Percentiles rank a stretch among this genome's conserved stretches.
Evolutionary conservation across 495 filamentous ascomycete species (phyloP).

Genomic region (Astrothelium subdiscretum): DNA sequence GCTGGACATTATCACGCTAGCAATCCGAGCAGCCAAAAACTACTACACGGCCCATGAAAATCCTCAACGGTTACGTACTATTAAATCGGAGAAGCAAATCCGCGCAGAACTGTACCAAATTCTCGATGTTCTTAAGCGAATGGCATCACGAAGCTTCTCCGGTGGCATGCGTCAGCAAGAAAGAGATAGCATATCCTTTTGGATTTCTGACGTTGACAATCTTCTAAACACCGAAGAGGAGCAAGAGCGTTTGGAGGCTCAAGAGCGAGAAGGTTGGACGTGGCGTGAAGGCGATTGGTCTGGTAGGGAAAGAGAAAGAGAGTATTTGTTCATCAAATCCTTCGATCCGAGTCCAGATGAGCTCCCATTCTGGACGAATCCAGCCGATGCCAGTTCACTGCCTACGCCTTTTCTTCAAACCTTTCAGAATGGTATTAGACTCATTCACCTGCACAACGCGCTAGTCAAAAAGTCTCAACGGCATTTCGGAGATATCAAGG

Average conservation of each 20-base stretch:
- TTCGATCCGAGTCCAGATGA: slow-evolving; percentile 54
- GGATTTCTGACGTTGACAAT: slow-evolving; percentile 64
- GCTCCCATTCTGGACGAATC: slow-evolving; percentile 57
- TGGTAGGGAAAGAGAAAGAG: slow-evolving; percentile 62
- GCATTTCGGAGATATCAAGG: slow-evolving; percentile 82
- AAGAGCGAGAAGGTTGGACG: slow-evolving; percentile 59
- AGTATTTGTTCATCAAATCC: slow-evolving; percentile 51
- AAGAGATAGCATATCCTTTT: slow-evolving; percentile 53
- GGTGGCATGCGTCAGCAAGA: slow-evolving; percentile 70
- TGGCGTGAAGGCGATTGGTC: slow-evolving; percentile 80
- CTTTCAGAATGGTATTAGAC: slow-evolving; percentile 64
- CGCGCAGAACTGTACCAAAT: slow-evolving; percentile 71
- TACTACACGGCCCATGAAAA: slow-evolving; percentile 86
- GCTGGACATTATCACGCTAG: slow-evolving; percentile 81
- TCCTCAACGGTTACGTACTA: slow-evolving; percentile 68
- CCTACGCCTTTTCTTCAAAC: slow-evolving; percentile 67
- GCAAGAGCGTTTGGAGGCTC: slow-evolving; percentile 59
- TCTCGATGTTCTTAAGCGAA: slow-evolving; percentile 79
- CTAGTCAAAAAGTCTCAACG: slow-evolving; percentile 72
- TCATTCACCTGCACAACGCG: slow-evolving; percentile 82
- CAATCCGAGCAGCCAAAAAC: slow-evolving; percentile 85
- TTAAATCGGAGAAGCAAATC: slow-evolving; percentile 73
- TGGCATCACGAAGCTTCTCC: slow-evolving; percentile 80
- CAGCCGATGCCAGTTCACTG: slow-evolving; percentile 41
- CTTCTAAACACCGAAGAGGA: slow-evolving; percentile 65